Percentiles rank a stretch among this genome's conserved stretches.
Conservation (phyloP, 202 grass and related monocot genomes). For the Zizania palustris region DNA sequence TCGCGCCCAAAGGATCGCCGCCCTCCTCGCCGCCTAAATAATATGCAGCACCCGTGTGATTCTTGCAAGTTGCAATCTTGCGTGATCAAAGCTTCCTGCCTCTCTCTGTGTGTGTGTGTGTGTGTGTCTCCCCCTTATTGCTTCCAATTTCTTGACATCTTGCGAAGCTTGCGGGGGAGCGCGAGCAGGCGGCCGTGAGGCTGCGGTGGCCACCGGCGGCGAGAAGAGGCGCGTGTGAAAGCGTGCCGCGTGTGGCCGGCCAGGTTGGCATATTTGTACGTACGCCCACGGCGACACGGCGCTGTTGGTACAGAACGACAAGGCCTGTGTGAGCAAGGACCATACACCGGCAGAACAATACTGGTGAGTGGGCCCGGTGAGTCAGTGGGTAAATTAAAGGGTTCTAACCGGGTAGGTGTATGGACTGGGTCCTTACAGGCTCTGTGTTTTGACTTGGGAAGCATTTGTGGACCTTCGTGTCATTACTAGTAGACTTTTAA, state of each 20-base stretch:
- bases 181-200: neutral
- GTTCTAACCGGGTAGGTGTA: neutral
- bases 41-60: slow-evolving; percentile 4
- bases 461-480: neutral
- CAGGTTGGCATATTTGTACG: slow-evolving; percentile 55
- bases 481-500: neutral
- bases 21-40: slow-evolving; percentile 21
- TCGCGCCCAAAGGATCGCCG: neutral
- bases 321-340: neutral
- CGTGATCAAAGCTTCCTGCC: slow-evolving; percentile 15
- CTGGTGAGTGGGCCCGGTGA: fast-evolving
- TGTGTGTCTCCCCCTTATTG: neutral
- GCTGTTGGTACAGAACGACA: neutral
- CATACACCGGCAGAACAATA: neutral
- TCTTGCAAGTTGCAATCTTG: slow-evolving; percentile 16
- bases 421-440: neutral
- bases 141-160: neutral
- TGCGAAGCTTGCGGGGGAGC: neutral
- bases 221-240: slow-evolving; percentile 38
- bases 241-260: slow-evolving; percentile 20
- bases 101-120: neutral
- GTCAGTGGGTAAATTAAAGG: neutral
- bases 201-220: slow-evolving; percentile 37
- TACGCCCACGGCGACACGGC: slow-evolving; percentile 32
- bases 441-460: neutral